Conservation (phyloP, 192 early-diverging fungal species). For the Mortierella claussenii region DNA sequence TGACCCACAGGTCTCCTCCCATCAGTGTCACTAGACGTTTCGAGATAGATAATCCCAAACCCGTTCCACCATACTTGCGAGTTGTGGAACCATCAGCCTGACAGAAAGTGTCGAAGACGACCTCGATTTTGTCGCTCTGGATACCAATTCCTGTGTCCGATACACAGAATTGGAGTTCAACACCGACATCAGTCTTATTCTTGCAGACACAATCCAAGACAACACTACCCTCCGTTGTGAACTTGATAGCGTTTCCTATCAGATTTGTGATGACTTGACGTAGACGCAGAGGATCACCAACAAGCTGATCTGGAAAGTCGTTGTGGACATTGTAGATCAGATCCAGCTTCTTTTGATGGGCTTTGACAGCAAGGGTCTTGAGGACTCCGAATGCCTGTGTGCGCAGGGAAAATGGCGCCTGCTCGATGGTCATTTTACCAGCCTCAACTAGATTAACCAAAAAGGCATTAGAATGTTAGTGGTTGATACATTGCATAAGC, state of each 20-base stretch:
- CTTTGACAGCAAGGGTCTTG: constrained; percentile 77
- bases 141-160: constrained; percentile 90
- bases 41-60: constrained; percentile 86
- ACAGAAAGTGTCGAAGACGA: constrained; percentile 86
- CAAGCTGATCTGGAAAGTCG: constrained; percentile 73
- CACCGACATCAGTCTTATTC: constrained; percentile 44
- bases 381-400: constrained; percentile 72
- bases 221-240: constrained; percentile 80
- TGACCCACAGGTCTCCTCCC: constrained; percentile 84
- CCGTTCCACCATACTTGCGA: constrained; percentile 88
- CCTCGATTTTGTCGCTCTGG: constrained; percentile 74
- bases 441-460: constrained; percentile 68
- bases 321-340: constrained; percentile 76
- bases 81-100: constrained; percentile 87
- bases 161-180: constrained; percentile 74
- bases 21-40: constrained; percentile 79
- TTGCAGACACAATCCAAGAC: constrained; percentile 62
- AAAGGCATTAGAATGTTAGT: background rate
- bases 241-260: constrained; percentile 87
- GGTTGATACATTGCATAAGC: background rate
- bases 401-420: constrained; percentile 73
- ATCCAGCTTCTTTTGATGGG: constrained; percentile 78
- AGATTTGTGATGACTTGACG: constrained; percentile 87
- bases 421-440: constrained; percentile 84
- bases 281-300: constrained; percentile 79